A percentile compares a stretch with the other conserved stretches of the same genome.
phyloP scores from a whole-genome alignment of 495 filamentous ascomycete species.

The Aspergillus sclerotioniger region DNA sequence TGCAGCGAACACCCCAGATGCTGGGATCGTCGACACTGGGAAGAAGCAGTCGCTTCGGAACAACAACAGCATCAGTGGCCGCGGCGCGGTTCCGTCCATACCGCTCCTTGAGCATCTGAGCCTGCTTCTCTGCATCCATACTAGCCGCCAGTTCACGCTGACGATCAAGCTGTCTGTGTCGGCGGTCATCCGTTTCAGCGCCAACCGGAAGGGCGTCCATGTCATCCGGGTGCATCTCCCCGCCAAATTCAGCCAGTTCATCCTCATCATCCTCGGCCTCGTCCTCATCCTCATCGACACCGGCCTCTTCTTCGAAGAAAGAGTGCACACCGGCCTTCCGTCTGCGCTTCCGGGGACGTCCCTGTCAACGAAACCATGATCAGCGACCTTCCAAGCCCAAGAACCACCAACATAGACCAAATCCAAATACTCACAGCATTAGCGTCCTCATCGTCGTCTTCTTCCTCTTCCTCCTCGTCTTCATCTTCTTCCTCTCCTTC shows the following conservation, averaged over 20 bases:
- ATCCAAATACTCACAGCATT: conserved; percentile 45
- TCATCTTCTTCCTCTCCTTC: conserved; percentile 39
- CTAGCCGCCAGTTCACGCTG: conserved; percentile 79
- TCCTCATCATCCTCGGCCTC: conserved; percentile 88
- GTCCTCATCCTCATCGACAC: conserved; percentile 94
- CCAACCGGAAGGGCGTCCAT: conserved; percentile 75
- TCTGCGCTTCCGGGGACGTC: conserved; percentile 74
- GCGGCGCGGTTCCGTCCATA: conserved; percentile 67
- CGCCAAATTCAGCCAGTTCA: conserved; percentile 78
- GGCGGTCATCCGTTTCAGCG: conserved; percentile 81
- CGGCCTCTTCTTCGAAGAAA: conserved; percentile 95
- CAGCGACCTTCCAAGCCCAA: conserved; percentile 4
- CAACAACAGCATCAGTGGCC: conserved; percentile 59
- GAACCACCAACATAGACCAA: not conserved
- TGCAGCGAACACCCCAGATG: conserved; percentile 93
- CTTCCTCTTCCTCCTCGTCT: conserved; percentile 28
- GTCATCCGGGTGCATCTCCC: conserved; percentile 87
- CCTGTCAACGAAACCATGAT: conserved; percentile 39
- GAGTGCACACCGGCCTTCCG: conserved; percentile 64
- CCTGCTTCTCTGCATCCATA: conserved; percentile 91
- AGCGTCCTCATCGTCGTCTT: conserved; percentile 53
- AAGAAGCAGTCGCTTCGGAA: conserved; percentile 84
- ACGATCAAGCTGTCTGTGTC: conserved; percentile 92
- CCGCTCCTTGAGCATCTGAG: conserved; percentile 76
- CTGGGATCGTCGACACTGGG: conserved; percentile 93